These are phyloP conservation scores for Camelina laxa DNA, from an alignment of 345 rosid species.

Conservation along the genomic window DNA sequence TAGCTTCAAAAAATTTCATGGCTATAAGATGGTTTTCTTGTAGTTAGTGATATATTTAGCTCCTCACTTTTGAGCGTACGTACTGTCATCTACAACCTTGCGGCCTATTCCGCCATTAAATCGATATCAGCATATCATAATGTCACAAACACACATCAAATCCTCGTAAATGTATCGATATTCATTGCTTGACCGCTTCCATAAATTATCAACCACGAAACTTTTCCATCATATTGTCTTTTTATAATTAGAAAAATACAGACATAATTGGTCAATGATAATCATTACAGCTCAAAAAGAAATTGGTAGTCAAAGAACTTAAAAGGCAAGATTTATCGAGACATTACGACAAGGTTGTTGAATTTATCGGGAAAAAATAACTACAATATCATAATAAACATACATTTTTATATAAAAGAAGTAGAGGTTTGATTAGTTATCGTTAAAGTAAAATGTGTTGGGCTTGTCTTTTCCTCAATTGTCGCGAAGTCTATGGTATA, in stretches of 20 bases:
- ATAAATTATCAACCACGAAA: background rate
- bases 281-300: conserved; percentile 29
- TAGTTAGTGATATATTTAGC: too few relatives aligned
- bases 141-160: background rate
- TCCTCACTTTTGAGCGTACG: background rate
- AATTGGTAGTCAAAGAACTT: conserved; percentile 39
- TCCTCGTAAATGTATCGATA: background rate
- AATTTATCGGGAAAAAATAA: background rate
- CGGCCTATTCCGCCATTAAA: background rate
- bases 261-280: conserved; percentile 34
- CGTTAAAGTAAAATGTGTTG: conserved; percentile 23
- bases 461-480: conserved; percentile 39
- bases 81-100: background rate
- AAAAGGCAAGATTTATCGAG: conserved; percentile 36
- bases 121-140: background rate
- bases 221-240: conserved; percentile 32
- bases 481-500: conserved; percentile 35
- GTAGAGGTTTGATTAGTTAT: conserved; percentile 14
- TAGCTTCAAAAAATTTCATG: too few relatives aligned
- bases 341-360: conserved; percentile 21
- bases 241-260: conserved; percentile 12
- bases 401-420: background rate
- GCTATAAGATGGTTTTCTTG: too few relatives aligned
- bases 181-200: conserved; percentile 25
- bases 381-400: background rate